A percentile compares a stretch with the other conserved stretches of the same genome.
These are phyloP conservation scores for Cunninghamia lanceolata DNA, from an alignment of 75 land plant species.

Conservation along the genomic window DNA sequence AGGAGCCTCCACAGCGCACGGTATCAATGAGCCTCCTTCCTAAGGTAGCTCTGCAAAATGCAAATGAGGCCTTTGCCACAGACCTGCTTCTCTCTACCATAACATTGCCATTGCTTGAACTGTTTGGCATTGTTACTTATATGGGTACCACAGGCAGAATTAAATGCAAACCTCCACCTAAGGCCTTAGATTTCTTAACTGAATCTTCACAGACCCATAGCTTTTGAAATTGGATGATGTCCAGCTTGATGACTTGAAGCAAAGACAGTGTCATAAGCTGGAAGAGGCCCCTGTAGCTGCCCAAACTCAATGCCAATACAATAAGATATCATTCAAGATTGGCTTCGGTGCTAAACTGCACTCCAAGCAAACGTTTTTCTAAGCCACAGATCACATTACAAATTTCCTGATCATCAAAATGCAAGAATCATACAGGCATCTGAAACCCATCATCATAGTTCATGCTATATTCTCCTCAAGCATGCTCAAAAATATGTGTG, in stretches of 20 bases:
- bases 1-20: constrained; percentile 32
- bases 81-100: constrained; percentile 8
- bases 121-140: constrained; percentile 5
- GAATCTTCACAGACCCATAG: neutral
- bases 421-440: neutral
- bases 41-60: constrained; percentile 25
- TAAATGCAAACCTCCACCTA: neutral
- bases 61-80: constrained; percentile 9
- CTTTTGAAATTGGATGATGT: neutral
- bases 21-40: constrained; percentile 29
- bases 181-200: neutral
- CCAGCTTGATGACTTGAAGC: neutral
- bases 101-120: neutral
- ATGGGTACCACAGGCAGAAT: neutral
- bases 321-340: neutral
- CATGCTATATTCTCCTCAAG: neutral
- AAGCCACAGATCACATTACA: neutral
- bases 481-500: neutral
- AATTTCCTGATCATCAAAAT: neutral
- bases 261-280: neutral
- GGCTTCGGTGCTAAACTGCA: neutral
- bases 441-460: neutral
- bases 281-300: neutral
- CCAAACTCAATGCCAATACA: neutral
- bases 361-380: neutral